Conservation (phyloP, 208 protist species). For the Porcisia hertigi region DNA sequence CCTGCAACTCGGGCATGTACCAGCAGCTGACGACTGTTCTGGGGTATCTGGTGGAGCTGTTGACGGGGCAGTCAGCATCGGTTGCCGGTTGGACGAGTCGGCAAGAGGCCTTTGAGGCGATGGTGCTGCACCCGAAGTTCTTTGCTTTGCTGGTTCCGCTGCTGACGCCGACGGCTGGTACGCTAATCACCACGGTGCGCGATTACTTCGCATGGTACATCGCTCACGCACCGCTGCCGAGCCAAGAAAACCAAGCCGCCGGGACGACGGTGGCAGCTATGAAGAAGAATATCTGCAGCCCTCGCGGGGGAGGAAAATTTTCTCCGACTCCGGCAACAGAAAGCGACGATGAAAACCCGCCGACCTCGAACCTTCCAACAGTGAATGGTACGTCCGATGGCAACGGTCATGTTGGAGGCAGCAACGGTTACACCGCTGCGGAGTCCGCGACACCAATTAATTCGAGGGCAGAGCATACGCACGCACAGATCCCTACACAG, state of each 20-base stretch:
- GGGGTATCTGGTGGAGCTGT: conserved; percentile 52
- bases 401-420: neutral
- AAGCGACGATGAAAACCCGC: neutral
- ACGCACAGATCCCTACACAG: neutral
- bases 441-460: neutral
- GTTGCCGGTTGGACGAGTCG: conserved; percentile 14
- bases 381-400: conserved; percentile 1
- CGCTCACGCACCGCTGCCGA: conserved; percentile 9
- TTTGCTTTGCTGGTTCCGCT: conserved; percentile 72
- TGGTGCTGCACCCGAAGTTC: conserved; percentile 51
- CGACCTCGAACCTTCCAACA: neutral
- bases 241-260: neutral
- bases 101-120: conserved; percentile 36
- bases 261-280: neutral
- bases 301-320: neutral
- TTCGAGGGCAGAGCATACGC: neutral
- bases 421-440: neutral
- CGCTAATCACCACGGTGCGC: conserved; percentile 65
- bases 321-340: neutral
- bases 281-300: neutral
- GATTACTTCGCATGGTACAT: conserved; percentile 88
- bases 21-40: conserved; percentile 80
- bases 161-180: conserved; percentile 57
- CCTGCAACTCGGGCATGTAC: conserved; percentile 84
- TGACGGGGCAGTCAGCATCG: conserved; percentile 24